These are phyloP conservation scores for Populus deltoides DNA, from an alignment of 345 rosid species.

Conservation along the genomic window DNA sequence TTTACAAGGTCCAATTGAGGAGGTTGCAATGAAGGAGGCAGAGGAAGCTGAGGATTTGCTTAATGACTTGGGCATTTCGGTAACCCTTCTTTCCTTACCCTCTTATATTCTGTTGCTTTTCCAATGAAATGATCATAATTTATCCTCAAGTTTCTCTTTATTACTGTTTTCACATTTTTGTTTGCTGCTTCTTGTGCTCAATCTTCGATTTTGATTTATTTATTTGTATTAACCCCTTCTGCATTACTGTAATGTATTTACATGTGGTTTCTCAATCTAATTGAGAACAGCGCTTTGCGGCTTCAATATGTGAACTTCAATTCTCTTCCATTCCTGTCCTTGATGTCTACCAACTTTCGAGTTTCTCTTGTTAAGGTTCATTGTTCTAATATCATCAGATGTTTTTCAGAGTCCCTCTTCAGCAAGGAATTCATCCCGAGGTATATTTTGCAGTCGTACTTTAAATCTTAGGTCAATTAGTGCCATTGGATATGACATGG, in stretches of 20 bases:
- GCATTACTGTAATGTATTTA: not conserved
- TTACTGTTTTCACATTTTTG: too few species aligned
- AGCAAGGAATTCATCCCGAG: slow-evolving; percentile 76
- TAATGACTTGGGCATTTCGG: slow-evolving; percentile 71
- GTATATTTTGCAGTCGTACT: slow-evolving; percentile 92
- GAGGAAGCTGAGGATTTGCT: slow-evolving; percentile 70
- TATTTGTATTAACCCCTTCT: not conserved
- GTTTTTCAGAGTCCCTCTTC: slow-evolving; percentile 71
- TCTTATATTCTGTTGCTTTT: not conserved
- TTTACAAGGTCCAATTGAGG: slow-evolving; percentile 87
- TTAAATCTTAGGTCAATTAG: slow-evolving; percentile 90
- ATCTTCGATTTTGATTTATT: not conserved
- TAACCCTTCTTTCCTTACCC: slow-evolving; percentile 24
- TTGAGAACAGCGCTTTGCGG: not conserved
- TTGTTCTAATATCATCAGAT: slow-evolving; percentile 14
- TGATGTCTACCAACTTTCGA: not conserved
- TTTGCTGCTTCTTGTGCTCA: not conserved
- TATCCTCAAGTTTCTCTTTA: not conserved
- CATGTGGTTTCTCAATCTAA: not conserved
- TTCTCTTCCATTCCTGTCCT: not conserved
- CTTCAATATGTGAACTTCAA: not conserved
- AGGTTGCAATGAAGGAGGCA: slow-evolving; percentile 74
- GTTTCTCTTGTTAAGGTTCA: not conserved
- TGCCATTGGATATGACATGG: slow-evolving; percentile 99
- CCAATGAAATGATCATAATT: not conserved